phyloP scores from a whole-genome alignment of 1,284 basidiomycete species.

The Phylloboletellus chloephorus region DNA sequence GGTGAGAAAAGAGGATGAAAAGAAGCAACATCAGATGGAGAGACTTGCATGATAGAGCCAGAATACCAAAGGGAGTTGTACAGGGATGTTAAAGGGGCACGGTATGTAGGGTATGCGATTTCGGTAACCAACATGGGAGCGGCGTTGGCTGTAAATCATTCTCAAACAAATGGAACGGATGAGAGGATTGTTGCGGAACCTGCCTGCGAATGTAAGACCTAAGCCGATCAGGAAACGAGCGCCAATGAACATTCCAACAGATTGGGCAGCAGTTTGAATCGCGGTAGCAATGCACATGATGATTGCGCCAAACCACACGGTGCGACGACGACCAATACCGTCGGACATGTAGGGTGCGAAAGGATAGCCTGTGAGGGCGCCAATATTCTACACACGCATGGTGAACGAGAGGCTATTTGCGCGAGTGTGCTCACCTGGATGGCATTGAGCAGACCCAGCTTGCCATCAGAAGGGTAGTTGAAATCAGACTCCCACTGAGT shows the following conservation, averaged over 20 bases:
- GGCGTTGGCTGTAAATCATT: conserved; percentile 43
- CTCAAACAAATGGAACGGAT: neutral
- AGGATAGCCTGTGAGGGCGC: conserved; percentile 58
- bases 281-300: conserved; percentile 66
- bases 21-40: neutral
- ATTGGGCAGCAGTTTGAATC: conserved; percentile 65
- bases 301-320: conserved; percentile 58
- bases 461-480: conserved; percentile 46
- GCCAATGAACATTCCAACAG: conserved; percentile 77
- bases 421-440: conserved; percentile 51
- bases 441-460: conserved; percentile 68
- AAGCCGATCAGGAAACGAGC: conserved; percentile 77
- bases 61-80: conserved; percentile 83
- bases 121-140: conserved; percentile 75
- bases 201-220: conserved; percentile 66
- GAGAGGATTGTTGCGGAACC: conserved; percentile 13
- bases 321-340: conserved; percentile 55
- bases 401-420: conserved; percentile 3
- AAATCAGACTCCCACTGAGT: conserved; percentile 58
- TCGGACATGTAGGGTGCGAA: conserved; percentile 69
- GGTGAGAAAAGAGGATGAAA: conserved; percentile 2
- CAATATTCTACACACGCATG: conserved; percentile 50
- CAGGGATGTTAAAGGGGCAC: conserved; percentile 62
- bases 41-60: conserved; percentile 60
- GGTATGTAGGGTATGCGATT: conserved; percentile 71